A percentile compares a stretch with the other conserved stretches of the same genome.
phyloP scores from a whole-genome alignment of 495 filamentous ascomycete genomes.

The Oidiodendron maius region DNA sequence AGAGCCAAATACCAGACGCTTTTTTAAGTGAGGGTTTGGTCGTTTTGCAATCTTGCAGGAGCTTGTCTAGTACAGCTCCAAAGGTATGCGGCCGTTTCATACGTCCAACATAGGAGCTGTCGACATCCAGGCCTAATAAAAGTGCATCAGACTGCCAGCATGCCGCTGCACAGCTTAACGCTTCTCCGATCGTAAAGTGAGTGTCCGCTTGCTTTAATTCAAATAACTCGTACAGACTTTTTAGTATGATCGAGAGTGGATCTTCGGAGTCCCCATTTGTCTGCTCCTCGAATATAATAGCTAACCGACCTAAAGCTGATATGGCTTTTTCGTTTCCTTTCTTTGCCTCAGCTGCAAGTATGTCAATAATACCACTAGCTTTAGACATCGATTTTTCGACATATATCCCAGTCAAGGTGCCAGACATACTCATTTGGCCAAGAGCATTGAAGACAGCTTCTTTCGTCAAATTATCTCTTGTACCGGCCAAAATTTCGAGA shows the following conservation, averaged over 20 bases:
- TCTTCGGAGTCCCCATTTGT: slow-evolving; percentile 22
- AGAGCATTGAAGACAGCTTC: slow-evolving; percentile 56
- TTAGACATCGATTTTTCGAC: slow-evolving; percentile 18
- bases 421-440: slow-evolving; percentile 69
- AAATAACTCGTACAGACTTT: slow-evolving; percentile 66
- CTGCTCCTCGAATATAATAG: slow-evolving; percentile 42
- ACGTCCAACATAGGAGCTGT: slow-evolving; percentile 23
- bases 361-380: slow-evolving; percentile 40
- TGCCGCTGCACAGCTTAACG: slow-evolving; percentile 65
- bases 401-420: slow-evolving; percentile 34
- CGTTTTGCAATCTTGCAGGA: slow-evolving; percentile 66
- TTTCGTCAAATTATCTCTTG: slow-evolving; percentile 26
- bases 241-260: slow-evolving; percentile 34
- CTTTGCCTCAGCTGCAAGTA: slow-evolving; percentile 60
- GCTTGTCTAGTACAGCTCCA: slow-evolving; percentile 53
- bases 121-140: slow-evolving; percentile 42
- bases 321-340: slow-evolving; percentile 79
- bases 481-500: slow-evolving; percentile 11
- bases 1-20: slow-evolving; percentile 86
- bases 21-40: slow-evolving; percentile 84
- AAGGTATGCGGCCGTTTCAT: slow-evolving; percentile 42
- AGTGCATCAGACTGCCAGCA: slow-evolving; percentile 68
- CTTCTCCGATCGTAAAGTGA: slow-evolving; percentile 86
- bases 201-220: slow-evolving; percentile 78
- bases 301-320: slow-evolving; percentile 60